These are phyloP conservation scores for Pyrenochaeta sp. DNA, from an alignment of 2,329 filamentous ascomycete genomes.

Conservation along the genomic window DNA sequence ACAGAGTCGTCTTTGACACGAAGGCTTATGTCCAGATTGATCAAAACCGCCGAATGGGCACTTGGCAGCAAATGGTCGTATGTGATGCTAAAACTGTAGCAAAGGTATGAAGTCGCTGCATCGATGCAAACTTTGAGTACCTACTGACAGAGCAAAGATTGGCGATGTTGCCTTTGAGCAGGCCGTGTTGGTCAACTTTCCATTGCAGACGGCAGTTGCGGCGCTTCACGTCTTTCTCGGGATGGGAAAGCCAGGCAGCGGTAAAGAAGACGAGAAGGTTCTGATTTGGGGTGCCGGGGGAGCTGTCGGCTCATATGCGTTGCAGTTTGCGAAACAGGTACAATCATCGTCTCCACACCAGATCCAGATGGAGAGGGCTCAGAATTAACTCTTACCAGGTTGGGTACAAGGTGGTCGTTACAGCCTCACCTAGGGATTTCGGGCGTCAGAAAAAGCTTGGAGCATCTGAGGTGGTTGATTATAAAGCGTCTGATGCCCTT, in stretches of 20 bases:
- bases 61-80: constrained; percentile 35
- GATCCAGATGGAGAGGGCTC: background rate
- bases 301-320: constrained; percentile 37
- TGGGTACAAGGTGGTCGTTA: constrained; percentile 36
- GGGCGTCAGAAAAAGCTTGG: constrained; percentile 35
- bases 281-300: constrained; percentile 41
- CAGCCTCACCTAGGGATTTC: constrained; percentile 32
- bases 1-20: constrained; percentile 50
- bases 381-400: constrained; percentile 30
- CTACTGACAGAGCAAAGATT: constrained; percentile 26
- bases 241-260: constrained; percentile 30
- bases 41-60: constrained; percentile 30
- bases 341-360: constrained; percentile 6
- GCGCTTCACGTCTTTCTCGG: constrained; percentile 38
- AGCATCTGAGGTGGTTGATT: constrained; percentile 33
- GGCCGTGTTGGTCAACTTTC: constrained; percentile 34
- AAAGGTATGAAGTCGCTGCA: constrained; percentile 19
- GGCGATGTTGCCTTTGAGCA: constrained; percentile 36
- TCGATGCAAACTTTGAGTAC: background rate
- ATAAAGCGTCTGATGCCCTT: constrained; percentile 34
- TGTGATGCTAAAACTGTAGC: constrained; percentile 26
- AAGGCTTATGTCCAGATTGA: constrained; percentile 27
- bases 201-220: constrained; percentile 38
- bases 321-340: constrained; percentile 36
- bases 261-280: constrained; percentile 30